Conservation (phyloP, 345 rosid genomes). For the Syzygium oleosum region DNA sequence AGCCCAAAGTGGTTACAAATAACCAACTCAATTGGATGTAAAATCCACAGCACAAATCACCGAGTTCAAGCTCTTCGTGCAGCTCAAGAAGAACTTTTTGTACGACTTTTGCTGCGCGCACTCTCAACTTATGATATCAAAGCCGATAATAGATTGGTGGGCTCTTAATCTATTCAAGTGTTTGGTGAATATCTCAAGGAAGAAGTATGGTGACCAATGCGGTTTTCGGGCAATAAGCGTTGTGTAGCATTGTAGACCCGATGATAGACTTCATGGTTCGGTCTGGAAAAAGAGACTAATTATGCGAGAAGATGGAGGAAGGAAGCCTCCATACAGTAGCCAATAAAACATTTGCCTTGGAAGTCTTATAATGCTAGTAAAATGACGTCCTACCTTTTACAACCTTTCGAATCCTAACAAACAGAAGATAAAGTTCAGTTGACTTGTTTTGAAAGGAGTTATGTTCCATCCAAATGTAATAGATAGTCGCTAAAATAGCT, state of each 20-base stretch:
- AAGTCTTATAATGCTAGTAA: too few species aligned
- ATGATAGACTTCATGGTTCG: not conserved
- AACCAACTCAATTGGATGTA: not conserved
- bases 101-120: not conserved
- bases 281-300: too few species aligned
- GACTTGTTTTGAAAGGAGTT: too few species aligned
- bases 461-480: too few species aligned
- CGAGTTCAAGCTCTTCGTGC: not conserved
- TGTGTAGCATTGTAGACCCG: rapidly evolving
- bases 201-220: not conserved
- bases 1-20: not conserved
- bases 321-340: too few species aligned
- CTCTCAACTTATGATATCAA: not conserved
- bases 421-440: too few species aligned
- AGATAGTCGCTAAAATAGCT: too few species aligned
- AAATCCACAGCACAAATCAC: not conserved
- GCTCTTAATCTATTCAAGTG: rapidly evolving
- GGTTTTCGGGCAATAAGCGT: rapidly evolving
- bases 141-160: not conserved
- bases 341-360: too few species aligned
- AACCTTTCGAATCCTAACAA: too few species aligned
- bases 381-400: too few species aligned
- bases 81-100: rapidly evolving
- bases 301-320: too few species aligned
- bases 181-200: not conserved